A percentile compares a stretch with the other conserved stretches of the same genome.
Conservation (phyloP, 139 green algal species). For the Chlamydomonas sp. region DNA sequence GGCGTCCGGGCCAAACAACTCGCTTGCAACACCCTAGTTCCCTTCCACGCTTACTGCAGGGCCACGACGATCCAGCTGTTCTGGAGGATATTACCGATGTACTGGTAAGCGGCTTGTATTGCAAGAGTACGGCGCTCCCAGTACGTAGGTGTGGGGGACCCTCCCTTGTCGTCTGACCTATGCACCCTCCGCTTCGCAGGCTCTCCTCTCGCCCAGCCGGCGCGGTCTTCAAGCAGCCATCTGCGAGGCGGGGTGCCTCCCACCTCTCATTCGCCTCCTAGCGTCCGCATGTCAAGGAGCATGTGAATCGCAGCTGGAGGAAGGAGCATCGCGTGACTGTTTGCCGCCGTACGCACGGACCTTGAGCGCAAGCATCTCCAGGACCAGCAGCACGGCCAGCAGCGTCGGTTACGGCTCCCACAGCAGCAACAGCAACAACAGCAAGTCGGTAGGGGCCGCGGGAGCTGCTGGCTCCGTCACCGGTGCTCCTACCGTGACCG, state of each 20-base stretch:
- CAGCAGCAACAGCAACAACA: background rate
- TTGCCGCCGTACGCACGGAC: background rate
- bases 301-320: too few species aligned
- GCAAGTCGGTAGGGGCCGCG: background rate
- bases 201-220: slow-evolving; percentile 6
- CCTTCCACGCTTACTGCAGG: too few species aligned
- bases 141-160: too few species aligned
- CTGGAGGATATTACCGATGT: too few species aligned
- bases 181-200: background rate
- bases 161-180: background rate
- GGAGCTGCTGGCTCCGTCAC: too few species aligned
- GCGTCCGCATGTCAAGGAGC: background rate
- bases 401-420: background rate
- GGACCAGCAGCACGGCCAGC: background rate
- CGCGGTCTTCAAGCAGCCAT: background rate
- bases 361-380: background rate
- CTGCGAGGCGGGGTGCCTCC: background rate
- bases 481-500: background rate
- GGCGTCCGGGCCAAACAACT: too few species aligned
- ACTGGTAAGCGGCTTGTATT: too few species aligned
- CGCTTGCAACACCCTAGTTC: too few species aligned
- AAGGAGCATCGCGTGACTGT: too few species aligned
- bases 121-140: too few species aligned
- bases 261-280: background rate
- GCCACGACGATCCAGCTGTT: too few species aligned